Evolutionary conservation across 2,329 filamentous ascomycete genomes (phyloP).

Genomic region (Beauveria medogensis): DNA sequence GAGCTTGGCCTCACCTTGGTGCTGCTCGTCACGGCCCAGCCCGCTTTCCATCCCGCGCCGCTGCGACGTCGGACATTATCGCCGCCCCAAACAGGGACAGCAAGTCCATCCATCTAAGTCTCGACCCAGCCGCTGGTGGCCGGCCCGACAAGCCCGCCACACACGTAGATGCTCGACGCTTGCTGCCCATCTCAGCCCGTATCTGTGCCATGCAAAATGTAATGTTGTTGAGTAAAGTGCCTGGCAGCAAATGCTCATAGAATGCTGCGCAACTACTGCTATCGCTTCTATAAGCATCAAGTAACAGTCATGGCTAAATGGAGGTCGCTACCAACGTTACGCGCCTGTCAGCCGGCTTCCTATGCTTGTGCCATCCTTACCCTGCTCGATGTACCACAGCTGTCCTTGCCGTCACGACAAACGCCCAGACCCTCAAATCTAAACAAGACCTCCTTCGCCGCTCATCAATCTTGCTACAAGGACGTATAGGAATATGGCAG

Average conservation of each 20-base stretch:
- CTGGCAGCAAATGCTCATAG: neutral
- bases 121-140: neutral
- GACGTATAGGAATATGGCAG: constrained; percentile 72
- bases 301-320: neutral
- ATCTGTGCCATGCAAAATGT: neutral
- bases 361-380: neutral
- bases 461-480: constrained; percentile 68
- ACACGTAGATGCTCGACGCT: neutral
- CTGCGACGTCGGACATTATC: neutral
- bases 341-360: neutral
- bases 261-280: neutral
- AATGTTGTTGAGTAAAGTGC: neutral
- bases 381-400: neutral
- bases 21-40: neutral
- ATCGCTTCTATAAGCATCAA: neutral
- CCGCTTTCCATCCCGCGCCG: neutral
- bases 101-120: neutral
- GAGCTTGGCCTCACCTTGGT: neutral
- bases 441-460: constrained; percentile 22
- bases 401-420: neutral
- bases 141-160: neutral
- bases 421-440: neutral
- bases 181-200: no score
- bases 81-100: neutral
- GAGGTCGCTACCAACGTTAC: no score